A percentile compares a stretch with the other conserved stretches of the same genome.
These are phyloP conservation scores for Psilocybe cyanescens DNA, from an alignment of 768 basidiomycete species.

Conservation along the genomic window DNA sequence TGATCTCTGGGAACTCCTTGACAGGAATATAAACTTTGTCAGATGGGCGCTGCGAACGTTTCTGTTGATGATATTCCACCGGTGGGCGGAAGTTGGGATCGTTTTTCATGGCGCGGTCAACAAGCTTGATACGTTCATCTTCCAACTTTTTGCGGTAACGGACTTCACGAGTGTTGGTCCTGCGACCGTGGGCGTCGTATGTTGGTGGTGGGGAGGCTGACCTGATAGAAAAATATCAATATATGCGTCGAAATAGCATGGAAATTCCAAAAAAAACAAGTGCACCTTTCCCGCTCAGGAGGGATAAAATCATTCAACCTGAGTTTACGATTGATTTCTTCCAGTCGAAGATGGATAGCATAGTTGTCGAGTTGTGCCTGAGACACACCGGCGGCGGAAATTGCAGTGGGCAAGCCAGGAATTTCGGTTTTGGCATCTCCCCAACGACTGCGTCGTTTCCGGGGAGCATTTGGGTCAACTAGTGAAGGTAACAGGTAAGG, in stretches of 20 bases:
- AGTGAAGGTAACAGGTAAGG: constrained; percentile 46
- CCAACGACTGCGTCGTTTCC: constrained; percentile 97
- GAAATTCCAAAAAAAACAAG: neutral
- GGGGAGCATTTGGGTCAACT: constrained; percentile 86
- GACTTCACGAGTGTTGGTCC: constrained; percentile 98
- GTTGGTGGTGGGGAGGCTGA: constrained; percentile 97
- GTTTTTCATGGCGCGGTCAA: constrained; percentile 95
- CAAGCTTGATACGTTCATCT: constrained; percentile 89
- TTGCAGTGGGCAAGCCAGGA: constrained; percentile 92
- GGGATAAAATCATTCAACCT: constrained; percentile 94
- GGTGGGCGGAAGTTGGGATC: constrained; percentile 99
- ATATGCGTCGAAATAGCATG: constrained; percentile 27
- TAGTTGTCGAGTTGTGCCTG: constrained; percentile 97
- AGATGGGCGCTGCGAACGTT: constrained; percentile 89
- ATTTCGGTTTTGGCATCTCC: constrained; percentile 92
- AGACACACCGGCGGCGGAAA: constrained; percentile 91
- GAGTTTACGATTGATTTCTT: constrained; percentile 97
- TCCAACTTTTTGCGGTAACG: constrained; percentile 96
- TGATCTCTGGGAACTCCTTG: constrained; percentile 99
- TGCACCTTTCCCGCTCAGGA: constrained; percentile 91
- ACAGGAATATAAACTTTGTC: constrained; percentile 99
- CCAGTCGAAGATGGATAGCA: constrained; percentile 92
- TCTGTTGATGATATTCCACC: constrained; percentile 94
- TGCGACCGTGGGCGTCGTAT: constrained; percentile 95
- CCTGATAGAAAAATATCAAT: constrained; percentile 41